These are phyloP conservation scores for Cordia subcordata DNA, from an alignment of 257 asterid genomes.

Conservation along the genomic window DNA sequence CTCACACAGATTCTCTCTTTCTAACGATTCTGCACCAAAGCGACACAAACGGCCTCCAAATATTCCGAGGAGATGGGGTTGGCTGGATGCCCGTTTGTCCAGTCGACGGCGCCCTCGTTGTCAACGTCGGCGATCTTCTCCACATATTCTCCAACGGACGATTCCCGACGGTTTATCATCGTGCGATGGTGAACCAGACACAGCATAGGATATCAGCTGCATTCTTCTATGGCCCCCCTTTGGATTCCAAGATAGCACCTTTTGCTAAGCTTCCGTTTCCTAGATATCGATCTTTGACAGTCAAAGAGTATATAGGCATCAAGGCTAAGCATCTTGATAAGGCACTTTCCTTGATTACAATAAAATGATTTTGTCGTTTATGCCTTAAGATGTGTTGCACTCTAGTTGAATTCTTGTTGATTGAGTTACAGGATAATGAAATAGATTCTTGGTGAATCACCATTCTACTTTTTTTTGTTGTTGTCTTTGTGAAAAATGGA, in stretches of 20 bases:
- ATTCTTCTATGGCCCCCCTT: constrained; percentile 52
- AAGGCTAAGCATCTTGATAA: constrained; percentile 58
- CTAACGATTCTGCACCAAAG: constrained; percentile 78
- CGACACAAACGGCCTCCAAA: constrained; percentile 55
- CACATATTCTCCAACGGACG: constrained; percentile 59
- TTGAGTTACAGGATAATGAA: too few relatives aligned
- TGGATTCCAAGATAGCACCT: constrained; percentile 43
- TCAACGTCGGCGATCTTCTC: constrained; percentile 71
- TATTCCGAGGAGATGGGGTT: constrained; percentile 36
- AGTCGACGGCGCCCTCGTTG: constrained; percentile 39
- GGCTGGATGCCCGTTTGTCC: constrained; percentile 58
- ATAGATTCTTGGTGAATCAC: too few relatives aligned
- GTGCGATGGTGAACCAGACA: constrained; percentile 50
- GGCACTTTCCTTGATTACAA: constrained; percentile 37
- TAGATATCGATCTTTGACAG: constrained; percentile 35
- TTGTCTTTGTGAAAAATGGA: too few relatives aligned
- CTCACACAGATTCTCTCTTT: constrained; percentile 72
- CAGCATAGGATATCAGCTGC: constrained; percentile 51
- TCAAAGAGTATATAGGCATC: constrained; percentile 52
- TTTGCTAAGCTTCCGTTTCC: constrained; percentile 24
- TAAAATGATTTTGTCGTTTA: constrained; percentile 3
- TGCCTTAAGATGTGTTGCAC: too few relatives aligned
- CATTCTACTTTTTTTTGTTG: too few relatives aligned
- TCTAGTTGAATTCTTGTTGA: too few relatives aligned
- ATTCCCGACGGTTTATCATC: constrained; percentile 42